Base-by-base conservation (phyloP, 768 basidiomycete genomes). In the Amanita rubescens region DNA sequence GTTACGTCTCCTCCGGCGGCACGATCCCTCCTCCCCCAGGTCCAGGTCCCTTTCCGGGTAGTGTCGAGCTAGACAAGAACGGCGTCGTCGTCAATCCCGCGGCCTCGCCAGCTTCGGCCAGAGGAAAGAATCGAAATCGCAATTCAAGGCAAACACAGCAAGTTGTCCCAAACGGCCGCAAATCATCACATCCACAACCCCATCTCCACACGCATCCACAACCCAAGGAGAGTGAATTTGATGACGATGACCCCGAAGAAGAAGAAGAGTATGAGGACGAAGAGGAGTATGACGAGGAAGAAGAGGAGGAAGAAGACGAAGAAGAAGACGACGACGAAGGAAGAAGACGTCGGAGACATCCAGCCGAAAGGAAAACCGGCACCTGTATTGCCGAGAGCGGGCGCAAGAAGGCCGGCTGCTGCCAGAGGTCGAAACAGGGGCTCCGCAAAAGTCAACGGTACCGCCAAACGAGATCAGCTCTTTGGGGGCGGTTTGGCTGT, bases 1-100 rank as follows among this genome's bases (percentile, higher is more conserved):
- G 85, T 73, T 94, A 93, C 75, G 88, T 91, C 63, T 83, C 84
- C 62, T 93, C 90, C 59, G 88, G 90, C 63, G 88, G 92, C 58
- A 89, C 85, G 37, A 78, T 94, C 62, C 85, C 93, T 59, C 90
- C 93, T 51, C 94, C 94, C 30, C 91, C 88, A 42, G 95, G 95
- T 12, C 94, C 96, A 7, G 95, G 96, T 25, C 96, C 96, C 5
- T 98, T 98, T 75, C 96, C 96, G 34, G 96, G 96, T 55, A 92
- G 89, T 64, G 94, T 99, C 67, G 95, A 96, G 68, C 81, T 96
- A 54, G 93, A 96, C 76, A 87, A 91, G 74, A 87, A 90, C 64
- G 94, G 94, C 44, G 77, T 76, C 42, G 80, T 87, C 61, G 75
- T 86, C 54, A 65, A 62, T 35, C 52, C 70, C 50, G 69, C 68